Base-by-base conservation (phyloP, 345 rosid genomes). In the Adansonia digitata region DNA sequence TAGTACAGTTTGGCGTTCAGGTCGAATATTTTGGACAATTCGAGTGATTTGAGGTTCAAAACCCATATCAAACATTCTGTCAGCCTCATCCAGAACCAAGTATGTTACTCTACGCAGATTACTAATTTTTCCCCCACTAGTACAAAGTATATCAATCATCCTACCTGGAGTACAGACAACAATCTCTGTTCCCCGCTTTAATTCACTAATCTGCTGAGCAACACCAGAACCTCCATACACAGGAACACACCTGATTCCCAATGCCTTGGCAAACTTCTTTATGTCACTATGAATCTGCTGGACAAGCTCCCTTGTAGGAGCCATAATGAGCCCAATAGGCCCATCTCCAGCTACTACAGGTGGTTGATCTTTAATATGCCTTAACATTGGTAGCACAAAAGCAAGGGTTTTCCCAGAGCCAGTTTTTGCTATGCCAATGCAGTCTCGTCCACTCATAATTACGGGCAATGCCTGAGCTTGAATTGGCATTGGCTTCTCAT, bases 1-100 rank as follows among this genome's bases (percentile, higher is more conserved):
- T 5, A 95, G 91, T 20, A 93, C 96, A 77, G 99, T 93, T 83
- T 93, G 96, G 66, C 93, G 97, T 73, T 90, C 98, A 46, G 96
- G 98, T n/a, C 88, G 85, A 74, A 95, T 95, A 80, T 93, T 95
- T 76, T 95, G 99, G 70, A 95, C 94, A 78, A 93, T 90, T 73
- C 97, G 85, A 66, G 96, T 91, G 62, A 93, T 95, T 68, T 93
- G 99, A 69, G 98, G 97, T 83, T 93, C 98, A 81, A 93, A 93
- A 22, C 99, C 98, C 98, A 91, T 91, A 87, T 95, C 99, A 80
- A 93, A 93, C 99, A 95, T 95, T 65, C 98, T 85, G 86, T 93
- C 99, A 22, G 99, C 97, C 86, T 95, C 99, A 83, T 95, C 98
- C 98, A 94, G 88, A 60, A 91, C 98, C 71, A 94, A 82, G 78